These are phyloP conservation scores for Aspergillus nanangensis DNA, from an alignment of 495 filamentous ascomycete genomes.

Conservation along the genomic window DNA sequence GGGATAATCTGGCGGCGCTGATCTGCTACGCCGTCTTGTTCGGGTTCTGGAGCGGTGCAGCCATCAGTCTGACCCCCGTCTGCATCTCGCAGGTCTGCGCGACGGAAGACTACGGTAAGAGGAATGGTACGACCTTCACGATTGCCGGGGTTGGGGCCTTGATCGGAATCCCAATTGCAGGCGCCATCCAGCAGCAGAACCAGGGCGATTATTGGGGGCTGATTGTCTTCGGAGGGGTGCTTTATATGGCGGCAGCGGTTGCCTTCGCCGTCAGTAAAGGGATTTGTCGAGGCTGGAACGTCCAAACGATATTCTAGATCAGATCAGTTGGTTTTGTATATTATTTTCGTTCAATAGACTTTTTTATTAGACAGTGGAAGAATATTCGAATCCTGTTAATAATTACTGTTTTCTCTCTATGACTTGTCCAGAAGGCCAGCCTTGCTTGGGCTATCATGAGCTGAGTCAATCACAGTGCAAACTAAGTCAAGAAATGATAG, in stretches of 20 bases:
- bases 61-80: slow-evolving; percentile 56
- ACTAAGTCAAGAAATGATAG: too few relatives aligned
- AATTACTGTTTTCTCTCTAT: too few relatives aligned
- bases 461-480: too few relatives aligned
- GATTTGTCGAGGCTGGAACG: slow-evolving; percentile 38
- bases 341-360: too few relatives aligned
- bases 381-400: too few relatives aligned
- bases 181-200: slow-evolving; percentile 31
- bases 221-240: slow-evolving; percentile 48
- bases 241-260: slow-evolving; percentile 42
- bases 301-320: slow-evolving; percentile 15
- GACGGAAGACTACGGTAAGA: slow-evolving; percentile 56
- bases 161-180: slow-evolving; percentile 77
- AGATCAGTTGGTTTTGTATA: too few relatives aligned
- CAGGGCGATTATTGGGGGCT: slow-evolving; percentile 35
- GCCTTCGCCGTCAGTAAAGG: slow-evolving; percentile 46
- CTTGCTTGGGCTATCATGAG: too few relatives aligned
- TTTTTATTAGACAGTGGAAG: too few relatives aligned
- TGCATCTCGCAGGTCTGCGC: slow-evolving; percentile 55
- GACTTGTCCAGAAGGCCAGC: too few relatives aligned
- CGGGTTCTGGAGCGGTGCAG: slow-evolving; percentile 55
- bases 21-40: slow-evolving; percentile 58
- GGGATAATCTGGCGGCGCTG: slow-evolving; percentile 36
- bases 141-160: slow-evolving; percentile 57
- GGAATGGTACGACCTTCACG: slow-evolving; percentile 58